Evolutionary conservation across 1,139 yeast genomes (phyloP).

Genomic region (Taiozyma sp.): DNA sequence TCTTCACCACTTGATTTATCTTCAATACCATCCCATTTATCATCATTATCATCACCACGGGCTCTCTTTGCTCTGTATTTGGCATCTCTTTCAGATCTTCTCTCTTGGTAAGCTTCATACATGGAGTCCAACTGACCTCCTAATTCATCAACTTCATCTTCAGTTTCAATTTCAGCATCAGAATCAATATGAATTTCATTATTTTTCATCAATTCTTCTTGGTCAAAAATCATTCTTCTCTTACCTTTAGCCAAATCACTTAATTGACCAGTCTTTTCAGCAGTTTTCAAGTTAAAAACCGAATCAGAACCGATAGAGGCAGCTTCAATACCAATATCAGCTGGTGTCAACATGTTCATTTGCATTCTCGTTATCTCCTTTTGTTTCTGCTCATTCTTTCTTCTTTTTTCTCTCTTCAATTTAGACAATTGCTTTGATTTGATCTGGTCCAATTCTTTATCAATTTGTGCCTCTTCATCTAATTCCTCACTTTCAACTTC

Average conservation of each 20-base stretch:
- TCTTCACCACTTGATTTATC: slow-evolving; percentile 35
- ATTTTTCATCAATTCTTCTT: slow-evolving; percentile 48
- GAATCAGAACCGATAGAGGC: slow-evolving; percentile 78
- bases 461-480: slow-evolving; percentile 87
- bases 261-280: slow-evolving; percentile 81
- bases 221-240: slow-evolving; percentile 64
- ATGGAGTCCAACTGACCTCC: slow-evolving; percentile 78
- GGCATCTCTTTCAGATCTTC: slow-evolving; percentile 74
- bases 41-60: slow-evolving; percentile 76
- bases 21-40: slow-evolving; percentile 83
- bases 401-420: slow-evolving; percentile 74
- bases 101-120: slow-evolving; percentile 71
- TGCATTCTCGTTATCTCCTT: slow-evolving; percentile 90
- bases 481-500: slow-evolving; percentile 59
- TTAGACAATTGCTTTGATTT: slow-evolving; percentile 66
- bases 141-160: slow-evolving; percentile 57
- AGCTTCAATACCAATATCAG: slow-evolving; percentile 91
- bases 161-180: slow-evolving; percentile 37
- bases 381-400: slow-evolving; percentile 75
- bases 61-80: slow-evolving; percentile 73
- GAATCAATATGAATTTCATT: slow-evolving; percentile 45
- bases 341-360: slow-evolving; percentile 92
- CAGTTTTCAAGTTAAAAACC: slow-evolving; percentile 72
- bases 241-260: slow-evolving; percentile 75
- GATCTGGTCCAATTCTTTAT: slow-evolving; percentile 71